Conservation (phyloP, 2,329 filamentous ascomycete species). For the Penicillium vulpinum region DNA sequence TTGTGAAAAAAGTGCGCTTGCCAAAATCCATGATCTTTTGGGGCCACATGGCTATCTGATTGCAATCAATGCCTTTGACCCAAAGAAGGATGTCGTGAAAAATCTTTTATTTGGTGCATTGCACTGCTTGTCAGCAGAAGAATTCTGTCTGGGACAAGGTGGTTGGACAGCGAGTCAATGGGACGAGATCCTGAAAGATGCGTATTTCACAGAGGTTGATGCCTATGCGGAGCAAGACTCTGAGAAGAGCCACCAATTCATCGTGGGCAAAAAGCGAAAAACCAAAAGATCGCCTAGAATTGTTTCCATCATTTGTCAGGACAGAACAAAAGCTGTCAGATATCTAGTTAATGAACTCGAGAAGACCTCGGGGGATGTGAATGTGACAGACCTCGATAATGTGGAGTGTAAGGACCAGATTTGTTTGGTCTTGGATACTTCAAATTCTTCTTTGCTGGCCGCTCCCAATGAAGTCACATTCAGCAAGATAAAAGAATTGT, state of each 20-base stretch:
- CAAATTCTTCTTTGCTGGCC: slow-evolving; percentile 1
- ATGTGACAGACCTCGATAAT: slow-evolving; percentile 5
- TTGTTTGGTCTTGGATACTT: slow-evolving; percentile 23
- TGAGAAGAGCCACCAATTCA: slow-evolving; percentile 3
- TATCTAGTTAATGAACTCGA: not conserved
- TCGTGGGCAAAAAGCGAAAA: not conserved
- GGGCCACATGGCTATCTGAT: slow-evolving; percentile 20
- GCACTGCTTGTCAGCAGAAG: slow-evolving; percentile 4
- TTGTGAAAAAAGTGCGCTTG: slow-evolving; percentile 7
- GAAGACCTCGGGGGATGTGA: slow-evolving; percentile 1
- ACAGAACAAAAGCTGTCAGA: not conserved
- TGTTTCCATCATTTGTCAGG: slow-evolving; percentile 16
- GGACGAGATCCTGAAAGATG: not conserved
- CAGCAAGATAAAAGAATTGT: slow-evolving; percentile 18
- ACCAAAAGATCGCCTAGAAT: not conserved
- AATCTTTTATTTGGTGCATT: slow-evolving; percentile 11
- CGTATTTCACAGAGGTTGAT: not conserved
- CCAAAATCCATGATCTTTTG: slow-evolving; percentile 17
- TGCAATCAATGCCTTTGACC: slow-evolving; percentile 9
- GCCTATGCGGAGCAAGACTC: not conserved
- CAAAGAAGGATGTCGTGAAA: slow-evolving; percentile 6
- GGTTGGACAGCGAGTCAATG: not conserved
- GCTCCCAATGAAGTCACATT: not conserved
- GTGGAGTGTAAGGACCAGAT: slow-evolving; percentile 12
- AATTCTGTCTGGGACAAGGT: not conserved